Base-by-base conservation (phyloP, 2,329 filamentous ascomycete genomes). In the Lachnellula suecica region DNA sequence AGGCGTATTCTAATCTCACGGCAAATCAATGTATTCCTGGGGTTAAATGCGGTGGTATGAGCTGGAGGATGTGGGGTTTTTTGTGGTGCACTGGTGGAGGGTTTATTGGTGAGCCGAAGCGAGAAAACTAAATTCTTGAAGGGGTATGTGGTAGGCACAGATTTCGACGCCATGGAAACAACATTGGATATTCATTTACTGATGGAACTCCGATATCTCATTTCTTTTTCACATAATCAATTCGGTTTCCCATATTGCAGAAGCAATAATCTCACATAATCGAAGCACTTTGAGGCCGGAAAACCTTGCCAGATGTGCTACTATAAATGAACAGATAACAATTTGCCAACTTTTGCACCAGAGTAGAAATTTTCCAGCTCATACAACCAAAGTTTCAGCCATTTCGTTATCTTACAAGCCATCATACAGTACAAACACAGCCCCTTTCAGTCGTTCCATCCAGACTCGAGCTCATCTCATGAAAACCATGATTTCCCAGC, bases 401-500 rank as follows among this genome's bases (percentile, higher is more conserved):
- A 19, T 13, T 27, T 27, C 31, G 13, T 43, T 25, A 25, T 43
- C 19, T n/a, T 24, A 43, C 40, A 43, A n/a, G 7, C 20, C 11
- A 43, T 43, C 25, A 19, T 55, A 29, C 43, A 17, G 22, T 44
- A 50, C 46, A 44, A 13, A 9, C 37, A 2, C 46, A 43, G 20
- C 23, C 9, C n/a, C 42, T 46, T 37, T 34, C 24, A 8, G 19
- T 25, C 23, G 27, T 10, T 15, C 23, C 5, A 38, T 37, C 29
- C 20, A 37, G 11, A 22, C 13, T 22, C 4, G 31, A 35, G 15
- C n/a, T n/a, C n/a, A n/a, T n/a, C n/a, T 61, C 47, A 63, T 19
- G 59, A 61, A 46, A 66, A 66, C 65, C 63, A 66, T n/a, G 50
- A 51, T 31, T 60, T 62, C 10, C 53, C 53, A 35, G 54, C 63